These are phyloP conservation scores for Cyberlindnera galapagoensis DNA, from an alignment of 805 yeast species.

Conservation along the genomic window DNA sequence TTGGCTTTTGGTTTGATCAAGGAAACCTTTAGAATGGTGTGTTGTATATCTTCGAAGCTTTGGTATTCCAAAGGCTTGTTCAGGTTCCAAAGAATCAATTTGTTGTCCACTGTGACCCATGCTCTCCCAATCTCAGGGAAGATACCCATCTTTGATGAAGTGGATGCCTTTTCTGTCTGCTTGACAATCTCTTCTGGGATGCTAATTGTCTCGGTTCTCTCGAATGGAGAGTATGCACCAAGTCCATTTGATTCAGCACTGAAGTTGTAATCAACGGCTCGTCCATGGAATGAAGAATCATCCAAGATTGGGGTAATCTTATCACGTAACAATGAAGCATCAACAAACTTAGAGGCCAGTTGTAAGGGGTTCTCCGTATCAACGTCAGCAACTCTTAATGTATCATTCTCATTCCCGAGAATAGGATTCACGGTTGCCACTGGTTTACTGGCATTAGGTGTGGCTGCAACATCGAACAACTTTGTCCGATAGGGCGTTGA, in stretches of 20 bases:
- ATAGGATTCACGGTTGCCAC: slow-evolving; percentile 10
- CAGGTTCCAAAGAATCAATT: slow-evolving; percentile 81
- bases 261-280: slow-evolving; percentile 63
- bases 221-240: slow-evolving; percentile 66
- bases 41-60: slow-evolving; percentile 75
- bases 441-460: slow-evolving; percentile 5
- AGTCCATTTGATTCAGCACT: slow-evolving; percentile 40
- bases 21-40: slow-evolving; percentile 69
- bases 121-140: slow-evolving; percentile 74
- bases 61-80: slow-evolving; percentile 57
- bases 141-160: slow-evolving; percentile 72
- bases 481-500: slow-evolving; percentile 21
- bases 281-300: slow-evolving; percentile 40
- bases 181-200: slow-evolving; percentile 79
- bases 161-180: slow-evolving; percentile 61
- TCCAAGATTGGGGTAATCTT: slow-evolving; percentile 50
- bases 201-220: slow-evolving; percentile 56
- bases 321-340: slow-evolving; percentile 52
- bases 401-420: slow-evolving; percentile 23
- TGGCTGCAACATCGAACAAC: slow-evolving; percentile 10
- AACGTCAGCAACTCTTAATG: slow-evolving; percentile 25
- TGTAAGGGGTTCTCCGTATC: slow-evolving; percentile 34
- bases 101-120: slow-evolving; percentile 82
- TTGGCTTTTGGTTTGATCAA: slow-evolving; percentile 77
- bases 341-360: slow-evolving; percentile 59